Base-by-base conservation (phyloP, 169 alveolate species). In the Blepharisma undulans region DNA sequence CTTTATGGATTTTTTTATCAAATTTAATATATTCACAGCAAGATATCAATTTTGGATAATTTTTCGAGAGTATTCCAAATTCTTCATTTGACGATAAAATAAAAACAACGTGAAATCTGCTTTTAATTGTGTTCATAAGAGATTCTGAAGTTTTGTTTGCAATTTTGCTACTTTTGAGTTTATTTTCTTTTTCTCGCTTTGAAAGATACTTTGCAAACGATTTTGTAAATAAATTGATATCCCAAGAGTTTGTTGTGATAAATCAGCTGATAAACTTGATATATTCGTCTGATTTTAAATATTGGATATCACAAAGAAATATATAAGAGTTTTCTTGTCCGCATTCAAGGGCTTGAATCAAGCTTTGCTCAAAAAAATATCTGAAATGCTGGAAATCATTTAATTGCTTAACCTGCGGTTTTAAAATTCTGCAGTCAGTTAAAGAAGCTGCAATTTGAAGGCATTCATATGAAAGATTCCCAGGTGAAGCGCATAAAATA, bases 381-480 rank as follows among this genome's bases (percentile, higher is more conserved):
- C 27, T 76, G 27, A 76, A 76, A 12, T 76, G 18, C 18, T 76
- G 33, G 27, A n/a, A 18, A n/a, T 76, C 84, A 21, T n/a, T n/a
- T 12, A 18, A 32, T 12, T 12, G 14, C 32, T 80, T 33, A 18
- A 72, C 18, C 22, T 25, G 72, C 18, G 88, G 74, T 33, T 80
- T 72, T 14, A 80, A 18, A 33, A 80, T 14, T 27, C 88, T n/a
- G 14, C 74, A 16, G n/a, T 33, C 25, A 27, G 18, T 80, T 12
- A 80, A 27, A 10, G 32, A 27, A 22, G 74, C 22, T 10, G 88
- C 88, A 16, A 80, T 16, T 80, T 80, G 88, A 14, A 80, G 16
- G 25, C 88, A 80, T 22, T 80, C 88, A 33, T 80, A 80, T 27
- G 72, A 18, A n/a, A 60, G 74, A 16, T 80, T 60, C 22, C 88